Evolutionary conservation across 2,329 filamentous ascomycete species (phyloP), one percentile per base, ranked within the genome.

Genomic region (Clonostachys solani): DNA sequence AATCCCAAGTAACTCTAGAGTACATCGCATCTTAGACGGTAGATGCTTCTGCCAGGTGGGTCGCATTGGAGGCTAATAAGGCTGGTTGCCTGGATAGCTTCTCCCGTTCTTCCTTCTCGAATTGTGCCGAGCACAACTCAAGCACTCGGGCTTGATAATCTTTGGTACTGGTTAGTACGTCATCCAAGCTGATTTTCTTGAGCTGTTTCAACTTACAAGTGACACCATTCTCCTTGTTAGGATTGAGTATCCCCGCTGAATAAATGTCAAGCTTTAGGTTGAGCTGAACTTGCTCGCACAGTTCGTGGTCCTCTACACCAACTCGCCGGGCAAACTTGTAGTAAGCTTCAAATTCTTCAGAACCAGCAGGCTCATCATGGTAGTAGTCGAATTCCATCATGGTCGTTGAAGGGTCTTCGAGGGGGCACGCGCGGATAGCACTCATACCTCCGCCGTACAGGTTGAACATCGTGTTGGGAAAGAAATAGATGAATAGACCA

Each of bases 391-490:
- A 38, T 53, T 81, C 76, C 77, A 81, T 80, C 13, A 74, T 64
- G 1, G 73, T 74, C 16, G 75, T 62, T 1, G 69, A 66, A 0
- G 77, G 75, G 19, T 75, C 66, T 1, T 67, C 60, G 1, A 71
- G 74, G 1, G 78, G 78, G 51, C 75, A 76, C 2, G 78, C 75
- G 2, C 78, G 71, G 60, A 80, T 81, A 5, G 69, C 75, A 12
- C 72, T 73, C 76, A 81, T 79, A 5, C 78, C 78, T 1, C 78
- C 78, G 2, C 76, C 78, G 47, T 81, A 81, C 38, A 81, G 72
- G 47, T 80, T 80, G 42, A 80, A 54, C 0, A 75, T 80, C 54
- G 74, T 78, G 49, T 55, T 76, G 1, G 78, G 78, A 55, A 80
- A 81, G 64, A 81, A 78, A 52, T 78, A 81, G 7, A 81, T 61